These are phyloP conservation scores for Sherardia arvensis DNA, from an alignment of 257 asterid genomes.

Conservation along the genomic window DNA sequence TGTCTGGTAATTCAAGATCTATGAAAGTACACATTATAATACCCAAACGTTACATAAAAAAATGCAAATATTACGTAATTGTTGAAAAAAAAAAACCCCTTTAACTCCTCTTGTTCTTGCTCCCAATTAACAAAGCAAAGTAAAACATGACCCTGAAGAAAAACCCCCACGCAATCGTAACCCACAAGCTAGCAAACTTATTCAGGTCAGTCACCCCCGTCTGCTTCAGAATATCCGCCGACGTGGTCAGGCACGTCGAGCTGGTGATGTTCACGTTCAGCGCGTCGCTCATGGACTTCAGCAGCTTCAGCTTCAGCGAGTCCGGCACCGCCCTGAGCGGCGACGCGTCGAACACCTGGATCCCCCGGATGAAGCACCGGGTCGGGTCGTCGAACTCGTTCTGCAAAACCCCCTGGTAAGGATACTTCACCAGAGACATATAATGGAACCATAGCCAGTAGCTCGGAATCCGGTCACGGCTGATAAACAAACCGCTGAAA, in stretches of 20 bases:
- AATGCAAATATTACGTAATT: not conserved
- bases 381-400: slow-evolving; percentile 28
- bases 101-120: slow-evolving; percentile 36
- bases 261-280: slow-evolving; percentile 24
- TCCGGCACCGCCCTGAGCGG: slow-evolving; percentile 26
- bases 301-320: slow-evolving; percentile 21
- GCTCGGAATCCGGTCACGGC: slow-evolving; percentile 26
- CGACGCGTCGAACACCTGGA: slow-evolving; percentile 27
- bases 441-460: slow-evolving; percentile 44
- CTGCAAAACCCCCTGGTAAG: slow-evolving; percentile 32
- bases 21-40: not conserved
- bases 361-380: slow-evolving; percentile 27
- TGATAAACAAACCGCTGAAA: slow-evolving; percentile 32
- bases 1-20: not conserved
- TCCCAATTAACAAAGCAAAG: slow-evolving; percentile 33
- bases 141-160: slow-evolving; percentile 34
- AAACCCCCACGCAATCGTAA: slow-evolving; percentile 40
- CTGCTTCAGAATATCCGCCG: slow-evolving; percentile 26
- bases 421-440: slow-evolving; percentile 31
- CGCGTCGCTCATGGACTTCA: slow-evolving; percentile 25
- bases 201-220: slow-evolving; percentile 25
- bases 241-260: slow-evolving; percentile 29
- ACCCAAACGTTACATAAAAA: not conserved
- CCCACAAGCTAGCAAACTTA: slow-evolving; percentile 34
- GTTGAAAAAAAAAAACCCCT: too few species aligned